These are phyloP conservation scores for Agarophyton chilense DNA, from an alignment of 23 red algal species.

Conservation along the genomic window DNA sequence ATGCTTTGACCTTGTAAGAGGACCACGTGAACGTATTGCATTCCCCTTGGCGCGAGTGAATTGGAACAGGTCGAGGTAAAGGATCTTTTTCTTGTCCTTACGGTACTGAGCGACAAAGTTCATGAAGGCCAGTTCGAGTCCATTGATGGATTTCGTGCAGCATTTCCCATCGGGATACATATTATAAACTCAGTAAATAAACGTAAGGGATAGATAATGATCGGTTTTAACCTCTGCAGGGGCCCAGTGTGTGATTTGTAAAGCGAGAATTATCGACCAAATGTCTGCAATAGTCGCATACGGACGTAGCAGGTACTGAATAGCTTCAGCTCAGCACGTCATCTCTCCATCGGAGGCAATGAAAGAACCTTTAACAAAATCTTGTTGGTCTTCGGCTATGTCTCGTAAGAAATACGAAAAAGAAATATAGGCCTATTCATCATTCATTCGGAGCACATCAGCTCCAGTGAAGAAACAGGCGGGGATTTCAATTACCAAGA, in stretches of 20 bases:
- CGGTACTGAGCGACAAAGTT: neutral
- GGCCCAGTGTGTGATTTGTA: too few species aligned
- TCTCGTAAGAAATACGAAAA: too few species aligned
- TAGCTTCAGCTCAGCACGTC: too few species aligned
- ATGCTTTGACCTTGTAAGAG: neutral
- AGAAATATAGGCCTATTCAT: too few species aligned
- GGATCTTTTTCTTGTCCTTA: neutral
- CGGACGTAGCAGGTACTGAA: too few species aligned
- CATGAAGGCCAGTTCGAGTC: neutral
- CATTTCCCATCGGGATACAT: neutral
- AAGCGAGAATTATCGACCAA: too few species aligned
- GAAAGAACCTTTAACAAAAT: neutral
- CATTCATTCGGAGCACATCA: too few species aligned
- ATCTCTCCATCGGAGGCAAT: neutral
- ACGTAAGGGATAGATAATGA: too few species aligned
- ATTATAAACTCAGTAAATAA: neutral
- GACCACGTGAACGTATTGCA: neutral
- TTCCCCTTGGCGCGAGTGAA: neutral
- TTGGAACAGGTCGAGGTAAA: neutral
- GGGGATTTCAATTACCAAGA: too few species aligned
- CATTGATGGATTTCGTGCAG: neutral
- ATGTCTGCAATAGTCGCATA: too few species aligned
- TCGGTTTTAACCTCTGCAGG: too few species aligned
- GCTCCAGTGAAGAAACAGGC: too few species aligned
- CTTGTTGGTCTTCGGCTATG: neutral